phyloP scores from a whole-genome alignment of 164 flowering plant species.

The Aristolochia fimbriata region DNA sequence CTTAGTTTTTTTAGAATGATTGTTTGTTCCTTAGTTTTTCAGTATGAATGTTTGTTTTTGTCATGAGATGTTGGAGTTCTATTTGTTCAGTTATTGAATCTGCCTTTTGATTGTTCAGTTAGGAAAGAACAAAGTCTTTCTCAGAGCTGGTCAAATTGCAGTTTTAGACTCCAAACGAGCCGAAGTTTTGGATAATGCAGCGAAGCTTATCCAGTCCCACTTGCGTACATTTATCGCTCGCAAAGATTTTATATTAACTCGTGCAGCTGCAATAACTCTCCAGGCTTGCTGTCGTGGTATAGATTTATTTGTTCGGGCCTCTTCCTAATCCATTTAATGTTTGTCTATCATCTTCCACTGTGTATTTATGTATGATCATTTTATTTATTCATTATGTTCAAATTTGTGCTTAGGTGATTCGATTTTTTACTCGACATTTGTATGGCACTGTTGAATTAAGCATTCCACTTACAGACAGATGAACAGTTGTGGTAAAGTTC shows the following conservation, averaged over 20 bases:
- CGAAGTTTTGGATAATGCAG: constrained; percentile 79
- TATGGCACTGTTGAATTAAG: too few relatives aligned
- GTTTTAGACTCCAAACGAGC: constrained; percentile 68
- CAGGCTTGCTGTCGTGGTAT: constrained; percentile 84
- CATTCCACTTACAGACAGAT: too few relatives aligned
- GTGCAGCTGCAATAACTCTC: constrained; percentile 49
- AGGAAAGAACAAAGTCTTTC: constrained; percentile 82
- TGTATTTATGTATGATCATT: too few relatives aligned
- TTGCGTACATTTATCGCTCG: constrained; percentile 54
- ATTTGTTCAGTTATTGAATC: not conserved
- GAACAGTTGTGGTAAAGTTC: too few relatives aligned
- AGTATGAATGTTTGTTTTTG: too few relatives aligned
- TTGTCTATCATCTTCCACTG: not conserved
- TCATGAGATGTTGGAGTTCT: not conserved
- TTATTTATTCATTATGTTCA: too few relatives aligned
- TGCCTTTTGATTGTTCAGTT: constrained; percentile 29
- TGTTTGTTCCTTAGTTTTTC: too few relatives aligned
- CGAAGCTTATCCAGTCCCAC: constrained; percentile 59
- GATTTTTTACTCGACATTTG: too few relatives aligned
- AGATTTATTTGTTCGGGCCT: not conserved
- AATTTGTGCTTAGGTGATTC: too few relatives aligned
- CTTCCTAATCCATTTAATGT: not conserved
- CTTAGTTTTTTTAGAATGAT: too few relatives aligned
- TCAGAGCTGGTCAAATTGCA: constrained; percentile 95
- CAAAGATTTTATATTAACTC: constrained; percentile 34